Percentiles rank a stretch among this genome's conserved stretches.
Conservation (phyloP, 1,284 basidiomycete genomes). For the Anthracocystis walkeri region DNA sequence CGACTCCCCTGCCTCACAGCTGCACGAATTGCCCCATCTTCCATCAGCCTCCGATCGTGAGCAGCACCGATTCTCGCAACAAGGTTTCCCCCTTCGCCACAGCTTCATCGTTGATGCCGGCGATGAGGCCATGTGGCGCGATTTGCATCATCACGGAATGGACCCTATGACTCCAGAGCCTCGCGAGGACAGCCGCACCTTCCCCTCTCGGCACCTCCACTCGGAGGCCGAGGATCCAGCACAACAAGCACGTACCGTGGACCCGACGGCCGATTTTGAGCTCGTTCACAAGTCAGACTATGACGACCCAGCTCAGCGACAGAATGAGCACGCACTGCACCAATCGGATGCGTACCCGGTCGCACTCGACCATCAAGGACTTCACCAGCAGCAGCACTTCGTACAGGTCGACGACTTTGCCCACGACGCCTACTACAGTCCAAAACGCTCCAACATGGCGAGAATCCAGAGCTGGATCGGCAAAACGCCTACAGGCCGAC, state of each 20-base stretch:
- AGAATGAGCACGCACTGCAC: not conserved
- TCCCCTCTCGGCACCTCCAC: not conserved
- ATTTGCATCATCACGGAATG: constrained; percentile 31
- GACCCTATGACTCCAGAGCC: constrained; percentile 22
- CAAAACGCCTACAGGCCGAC: constrained; percentile 32
- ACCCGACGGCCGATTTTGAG: constrained; percentile 3
- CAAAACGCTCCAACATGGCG: constrained; percentile 36
- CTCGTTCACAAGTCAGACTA: not conserved
- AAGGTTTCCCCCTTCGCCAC: constrained; percentile 21
- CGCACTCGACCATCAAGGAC: not conserved
- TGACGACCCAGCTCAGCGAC: constrained; percentile 2
- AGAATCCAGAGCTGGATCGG: constrained; percentile 50
- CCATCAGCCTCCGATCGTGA: constrained; percentile 1
- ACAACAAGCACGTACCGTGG: not conserved
- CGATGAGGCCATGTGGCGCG: constrained; percentile 42
- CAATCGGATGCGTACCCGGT: not conserved
- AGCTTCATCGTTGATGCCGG: constrained; percentile 36
- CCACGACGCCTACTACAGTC: constrained; percentile 18
- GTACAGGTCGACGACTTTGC: constrained; percentile 1
- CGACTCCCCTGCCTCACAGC: constrained; percentile 14
- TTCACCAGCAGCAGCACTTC: constrained; percentile 1
- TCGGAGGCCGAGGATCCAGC: not conserved
- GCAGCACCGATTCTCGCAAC: not conserved
- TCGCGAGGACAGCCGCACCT: constrained; percentile 7
- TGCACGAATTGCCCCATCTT: not conserved